These are phyloP conservation scores for Nitzschia sp. DNA, from an alignment of 108 stramenopile species.

Conservation along the genomic window DNA sequence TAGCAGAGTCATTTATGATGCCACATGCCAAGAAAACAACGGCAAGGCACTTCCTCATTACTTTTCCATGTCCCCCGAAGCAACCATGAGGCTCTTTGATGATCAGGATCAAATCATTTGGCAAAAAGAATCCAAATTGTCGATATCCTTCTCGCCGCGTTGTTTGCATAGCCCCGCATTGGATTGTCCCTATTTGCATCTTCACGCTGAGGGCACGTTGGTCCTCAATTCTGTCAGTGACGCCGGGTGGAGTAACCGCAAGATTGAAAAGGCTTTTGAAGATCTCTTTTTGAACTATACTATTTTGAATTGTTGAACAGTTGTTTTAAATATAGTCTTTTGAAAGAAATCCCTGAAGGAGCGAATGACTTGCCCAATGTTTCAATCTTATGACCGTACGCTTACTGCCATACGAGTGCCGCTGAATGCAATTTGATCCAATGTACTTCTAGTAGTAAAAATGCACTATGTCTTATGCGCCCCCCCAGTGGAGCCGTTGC, in stretches of 20 bases:
- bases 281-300: not conserved
- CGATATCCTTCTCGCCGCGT: not conserved
- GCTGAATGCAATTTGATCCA: too few relatives aligned
- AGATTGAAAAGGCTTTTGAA: not conserved
- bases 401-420: too few relatives aligned
- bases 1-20: conserved; percentile 3
- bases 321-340: too few relatives aligned
- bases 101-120: conserved; percentile 12
- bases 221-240: conserved; percentile 20
- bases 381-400: too few relatives aligned
- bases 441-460: too few relatives aligned
- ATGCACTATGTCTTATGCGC: not conserved
- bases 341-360: too few relatives aligned
- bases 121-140: not conserved
- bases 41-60: not conserved
- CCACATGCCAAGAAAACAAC: not conserved
- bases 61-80: not conserved
- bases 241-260: not conserved
- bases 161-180: conserved; percentile 12
- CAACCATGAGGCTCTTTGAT: not conserved
- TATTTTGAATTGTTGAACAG: too few relatives aligned
- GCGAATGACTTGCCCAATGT: too few relatives aligned
- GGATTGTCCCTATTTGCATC: conserved; percentile 27
- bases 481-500: not conserved
- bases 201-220: not conserved